These are phyloP conservation scores for Plantago lanceolata DNA, from an alignment of 305 asterid genomes.

Conservation along the genomic window DNA sequence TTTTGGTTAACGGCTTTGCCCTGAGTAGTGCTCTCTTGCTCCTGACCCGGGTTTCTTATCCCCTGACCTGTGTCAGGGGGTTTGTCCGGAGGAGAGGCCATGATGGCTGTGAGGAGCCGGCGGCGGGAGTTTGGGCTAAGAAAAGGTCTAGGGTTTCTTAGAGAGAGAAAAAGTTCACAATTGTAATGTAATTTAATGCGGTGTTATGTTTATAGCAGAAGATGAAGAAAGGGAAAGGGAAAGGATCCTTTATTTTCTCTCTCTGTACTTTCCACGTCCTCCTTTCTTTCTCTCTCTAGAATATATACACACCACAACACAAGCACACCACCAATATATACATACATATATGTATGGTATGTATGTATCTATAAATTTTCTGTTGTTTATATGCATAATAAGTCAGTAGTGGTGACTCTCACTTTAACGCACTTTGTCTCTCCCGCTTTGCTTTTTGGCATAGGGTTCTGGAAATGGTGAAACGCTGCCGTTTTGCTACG, in stretches of 20 bases:
- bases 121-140: too few species aligned
- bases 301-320: too few species aligned
- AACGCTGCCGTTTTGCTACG: constrained; percentile 34
- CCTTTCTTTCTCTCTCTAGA: constrained; percentile 24
- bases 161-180: too few species aligned
- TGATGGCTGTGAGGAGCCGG: too few species aligned
- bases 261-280: constrained; percentile 28
- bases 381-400: constrained; percentile 14
- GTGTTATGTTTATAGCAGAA: neutral
- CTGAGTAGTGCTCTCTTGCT: too few species aligned
- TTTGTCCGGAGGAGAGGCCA: too few species aligned
- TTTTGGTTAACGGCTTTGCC: too few species aligned
- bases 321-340: neutral
- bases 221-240: neutral
- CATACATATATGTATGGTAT: constrained; percentile 6
- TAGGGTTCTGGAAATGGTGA: constrained; percentile 37
- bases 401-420: constrained; percentile 11
- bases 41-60: too few species aligned
- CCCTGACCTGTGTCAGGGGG: too few species aligned
- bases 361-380: constrained; percentile 14
- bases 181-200: neutral
- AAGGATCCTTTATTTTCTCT: constrained; percentile 13
- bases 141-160: too few species aligned
- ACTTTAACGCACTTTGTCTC: constrained; percentile 24
- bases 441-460: constrained; percentile 24